Evolutionary conservation across 768 basidiomycete species (phyloP).

Genomic region (Suillus clintonianus): DNA sequence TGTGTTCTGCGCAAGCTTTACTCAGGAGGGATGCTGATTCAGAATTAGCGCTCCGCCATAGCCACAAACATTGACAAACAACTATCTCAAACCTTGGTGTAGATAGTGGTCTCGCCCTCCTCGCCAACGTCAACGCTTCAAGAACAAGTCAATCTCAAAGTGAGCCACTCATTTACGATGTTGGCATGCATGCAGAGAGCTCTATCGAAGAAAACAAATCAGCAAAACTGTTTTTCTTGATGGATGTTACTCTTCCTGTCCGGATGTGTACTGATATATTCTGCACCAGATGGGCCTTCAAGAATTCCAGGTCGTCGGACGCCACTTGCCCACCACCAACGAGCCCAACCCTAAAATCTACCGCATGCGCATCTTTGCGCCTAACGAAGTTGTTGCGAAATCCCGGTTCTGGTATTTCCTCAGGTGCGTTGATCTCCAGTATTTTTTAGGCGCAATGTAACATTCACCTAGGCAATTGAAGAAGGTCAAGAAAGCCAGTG

Average conservation of each 20-base stretch:
- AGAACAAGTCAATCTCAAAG: conserved; percentile 27
- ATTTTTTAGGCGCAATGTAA: not conserved
- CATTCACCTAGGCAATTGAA: conserved; percentile 74
- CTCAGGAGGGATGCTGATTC: not conserved
- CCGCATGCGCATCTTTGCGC: conserved; percentile 99
- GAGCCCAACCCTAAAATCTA: conserved; percentile 97
- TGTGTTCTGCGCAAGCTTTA: too few species aligned
- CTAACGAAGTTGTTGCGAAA: conserved; percentile 98
- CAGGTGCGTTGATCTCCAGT: conserved; percentile 49
- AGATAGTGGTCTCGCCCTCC: conserved; percentile 19
- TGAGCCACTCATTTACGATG: conserved; percentile 19
- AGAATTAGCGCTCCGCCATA: conserved; percentile 13
- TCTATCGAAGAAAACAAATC: not conserved
- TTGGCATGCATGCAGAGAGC: not conserved
- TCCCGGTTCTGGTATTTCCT: conserved; percentile 99
- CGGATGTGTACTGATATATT: conserved; percentile 21
- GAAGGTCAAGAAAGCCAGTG: conserved; percentile 99
- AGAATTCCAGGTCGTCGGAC: conserved; percentile 97
- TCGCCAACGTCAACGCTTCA: conserved; percentile 29
- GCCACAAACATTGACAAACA: conserved; percentile 30
- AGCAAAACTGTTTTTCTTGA: conserved; percentile 11
- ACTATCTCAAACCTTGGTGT: conserved; percentile 9
- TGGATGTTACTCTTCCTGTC: conserved; percentile 31
- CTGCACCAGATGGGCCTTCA: conserved; percentile 68
- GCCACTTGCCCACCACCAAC: conserved; percentile 91